These are phyloP conservation scores for Umbelopsis vinacea DNA, from an alignment of 192 early-diverging fungal genomes.

Conservation along the genomic window DNA sequence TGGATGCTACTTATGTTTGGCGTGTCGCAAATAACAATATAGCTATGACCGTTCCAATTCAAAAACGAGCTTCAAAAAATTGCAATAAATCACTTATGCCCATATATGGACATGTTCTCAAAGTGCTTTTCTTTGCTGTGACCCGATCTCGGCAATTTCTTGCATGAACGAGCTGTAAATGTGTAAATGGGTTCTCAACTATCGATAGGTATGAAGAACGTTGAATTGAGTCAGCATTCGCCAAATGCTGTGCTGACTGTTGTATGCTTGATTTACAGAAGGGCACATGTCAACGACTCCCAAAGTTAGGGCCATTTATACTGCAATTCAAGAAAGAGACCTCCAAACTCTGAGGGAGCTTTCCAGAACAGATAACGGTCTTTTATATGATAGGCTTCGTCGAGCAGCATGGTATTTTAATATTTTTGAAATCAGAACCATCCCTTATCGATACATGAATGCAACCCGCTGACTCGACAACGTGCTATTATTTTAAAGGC, in stretches of 20 bases:
- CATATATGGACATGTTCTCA: not conserved
- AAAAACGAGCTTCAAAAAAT: constrained; percentile 9
- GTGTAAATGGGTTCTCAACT: constrained; percentile 15
- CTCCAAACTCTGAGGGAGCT: constrained; percentile 27
- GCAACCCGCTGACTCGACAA: not conserved
- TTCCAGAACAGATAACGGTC: constrained; percentile 29
- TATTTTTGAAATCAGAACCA: not conserved
- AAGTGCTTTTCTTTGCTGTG: constrained; percentile 12
- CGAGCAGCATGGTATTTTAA: constrained; percentile 34
- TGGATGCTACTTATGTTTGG: not conserved
- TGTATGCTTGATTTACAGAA: not conserved
- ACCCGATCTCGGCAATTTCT: constrained; percentile 23
- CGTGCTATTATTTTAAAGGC: constrained; percentile 28
- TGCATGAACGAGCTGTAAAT: not conserved
- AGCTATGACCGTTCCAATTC: not conserved
- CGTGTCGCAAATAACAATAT: not conserved
- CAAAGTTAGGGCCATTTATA: constrained; percentile 16
- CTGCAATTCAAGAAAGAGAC: constrained; percentile 30
- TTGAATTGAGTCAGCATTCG: not conserved
- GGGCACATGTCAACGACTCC: not conserved
- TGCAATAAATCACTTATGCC: not conserved
- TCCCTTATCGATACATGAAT: not conserved
- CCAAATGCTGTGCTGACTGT: not conserved
- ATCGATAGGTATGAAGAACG: not conserved
- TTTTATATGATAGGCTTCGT: constrained; percentile 29